phyloP scores from a whole-genome alignment of 1,139 yeast species.

The Kluyveromyces sp. region DNA sequence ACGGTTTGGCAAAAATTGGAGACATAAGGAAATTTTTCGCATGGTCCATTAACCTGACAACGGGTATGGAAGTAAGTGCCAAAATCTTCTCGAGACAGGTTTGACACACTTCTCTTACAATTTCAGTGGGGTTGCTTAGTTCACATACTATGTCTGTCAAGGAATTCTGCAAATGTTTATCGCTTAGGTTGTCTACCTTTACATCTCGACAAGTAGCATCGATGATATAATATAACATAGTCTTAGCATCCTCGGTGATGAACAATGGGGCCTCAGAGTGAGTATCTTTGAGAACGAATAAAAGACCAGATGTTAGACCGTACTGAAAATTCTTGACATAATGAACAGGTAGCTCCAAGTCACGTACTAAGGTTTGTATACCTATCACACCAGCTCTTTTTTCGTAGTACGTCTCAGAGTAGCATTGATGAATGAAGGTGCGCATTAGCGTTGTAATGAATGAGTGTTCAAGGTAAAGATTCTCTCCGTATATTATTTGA shows the following conservation, averaged over 20 bases:
- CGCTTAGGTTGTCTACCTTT: slow-evolving; percentile 48
- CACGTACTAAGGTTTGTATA: slow-evolving; percentile 62
- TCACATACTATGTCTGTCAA: slow-evolving; percentile 87
- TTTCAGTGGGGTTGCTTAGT: slow-evolving; percentile 77
- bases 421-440: slow-evolving; percentile 83
- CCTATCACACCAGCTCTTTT: slow-evolving; percentile 91
- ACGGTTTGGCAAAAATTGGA: slow-evolving; percentile 94
- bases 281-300: slow-evolving; percentile 85
- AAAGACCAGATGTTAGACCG: slow-evolving; percentile 78
- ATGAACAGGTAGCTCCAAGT: slow-evolving; percentile 55
- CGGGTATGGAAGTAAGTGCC: slow-evolving; percentile 59
- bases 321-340: slow-evolving; percentile 77
- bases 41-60: slow-evolving; percentile 71
- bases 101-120: slow-evolving; percentile 79
- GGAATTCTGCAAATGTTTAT: slow-evolving; percentile 75
- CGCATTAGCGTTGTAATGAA: slow-evolving; percentile 71
- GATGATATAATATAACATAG: slow-evolving; percentile 56
- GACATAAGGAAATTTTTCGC: slow-evolving; percentile 76
- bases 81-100: slow-evolving; percentile 62
- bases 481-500: slow-evolving; percentile 59
- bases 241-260: slow-evolving; percentile 66
- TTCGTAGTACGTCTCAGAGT: slow-evolving; percentile 76
- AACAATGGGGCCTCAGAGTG: slow-evolving; percentile 82
- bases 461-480: slow-evolving; percentile 64
- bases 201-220: slow-evolving; percentile 21